These are phyloP conservation scores for Trametes hirsuta DNA, from an alignment of 1,284 basidiomycete genomes.

Conservation along the genomic window DNA sequence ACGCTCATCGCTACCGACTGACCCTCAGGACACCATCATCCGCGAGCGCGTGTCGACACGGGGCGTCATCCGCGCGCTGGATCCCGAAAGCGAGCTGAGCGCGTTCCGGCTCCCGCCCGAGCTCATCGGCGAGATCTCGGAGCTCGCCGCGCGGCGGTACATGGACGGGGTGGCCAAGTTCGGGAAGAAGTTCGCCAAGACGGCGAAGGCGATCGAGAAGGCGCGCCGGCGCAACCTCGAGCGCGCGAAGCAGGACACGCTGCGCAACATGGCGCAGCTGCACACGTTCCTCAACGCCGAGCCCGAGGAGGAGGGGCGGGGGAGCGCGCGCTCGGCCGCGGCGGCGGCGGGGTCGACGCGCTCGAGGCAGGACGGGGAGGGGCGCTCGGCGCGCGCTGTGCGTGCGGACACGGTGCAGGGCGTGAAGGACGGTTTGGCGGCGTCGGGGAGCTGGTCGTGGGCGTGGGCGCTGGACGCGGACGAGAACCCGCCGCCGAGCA, in stretches of 20 bases:
- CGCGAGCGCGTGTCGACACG: conserved; percentile 68
- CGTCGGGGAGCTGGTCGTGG: conserved; percentile 65
- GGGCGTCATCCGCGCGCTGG: conserved; percentile 63
- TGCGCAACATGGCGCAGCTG: conserved; percentile 50
- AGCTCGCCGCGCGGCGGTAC: conserved; percentile 66
- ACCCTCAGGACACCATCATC: conserved; percentile 58
- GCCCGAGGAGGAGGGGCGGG: neutral
- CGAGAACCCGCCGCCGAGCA: conserved; percentile 80
- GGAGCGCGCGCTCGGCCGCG: neutral
- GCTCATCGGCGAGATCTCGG: conserved; percentile 71
- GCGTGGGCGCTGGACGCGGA: conserved; percentile 76
- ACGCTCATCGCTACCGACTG: neutral
- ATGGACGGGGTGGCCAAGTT: conserved; percentile 58
- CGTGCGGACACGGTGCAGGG: conserved; percentile 39
- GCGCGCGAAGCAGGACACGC: conserved; percentile 59
- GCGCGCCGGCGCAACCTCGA: conserved; percentile 61
- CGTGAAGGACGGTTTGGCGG: conserved; percentile 52
- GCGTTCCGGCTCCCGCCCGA: conserved; percentile 58
- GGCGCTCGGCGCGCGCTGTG: conserved; percentile 26
- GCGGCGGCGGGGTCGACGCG: neutral
- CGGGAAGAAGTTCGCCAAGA: conserved; percentile 63
- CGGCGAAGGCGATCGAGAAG: conserved; percentile 60
- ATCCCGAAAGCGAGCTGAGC: conserved; percentile 51
- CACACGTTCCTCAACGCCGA: conserved; percentile 39
- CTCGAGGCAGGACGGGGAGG: conserved; percentile 17